phyloP scores from a whole-genome alignment of 2,329 filamentous ascomycete genomes.

The Epichloe sp. region DNA sequence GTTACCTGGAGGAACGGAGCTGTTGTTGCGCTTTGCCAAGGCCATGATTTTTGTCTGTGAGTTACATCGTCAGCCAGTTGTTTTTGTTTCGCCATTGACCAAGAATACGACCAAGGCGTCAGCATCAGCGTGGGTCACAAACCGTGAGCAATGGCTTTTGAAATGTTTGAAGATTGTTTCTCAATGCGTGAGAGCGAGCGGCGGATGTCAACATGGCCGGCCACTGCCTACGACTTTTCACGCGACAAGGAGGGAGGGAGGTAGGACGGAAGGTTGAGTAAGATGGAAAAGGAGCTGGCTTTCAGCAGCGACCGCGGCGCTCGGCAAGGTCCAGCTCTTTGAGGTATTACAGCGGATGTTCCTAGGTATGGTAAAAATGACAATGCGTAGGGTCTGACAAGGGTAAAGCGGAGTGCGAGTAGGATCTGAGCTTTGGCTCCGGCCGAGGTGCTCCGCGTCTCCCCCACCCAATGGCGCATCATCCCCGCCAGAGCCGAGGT shows the following conservation, averaged over 20 bases:
- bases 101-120: background rate
- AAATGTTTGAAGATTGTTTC: constrained; percentile 21
- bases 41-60: constrained; percentile 32
- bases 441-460: background rate
- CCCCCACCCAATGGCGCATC: background rate
- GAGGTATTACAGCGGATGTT: background rate
- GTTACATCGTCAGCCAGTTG: background rate
- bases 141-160: constrained; percentile 10
- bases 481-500: constrained; percentile 3
- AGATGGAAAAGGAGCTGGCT: background rate
- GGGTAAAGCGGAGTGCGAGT: background rate
- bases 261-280: background rate
- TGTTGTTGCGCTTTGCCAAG: constrained; percentile 39
- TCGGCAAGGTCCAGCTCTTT: background rate
- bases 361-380: background rate
- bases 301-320: constrained; percentile 2
- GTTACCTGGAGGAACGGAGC: constrained; percentile 40
- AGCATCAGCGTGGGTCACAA: background rate
- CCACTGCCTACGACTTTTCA: constrained; percentile 1
- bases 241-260: background rate
- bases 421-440: background rate
- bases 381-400: background rate
- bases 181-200: constrained; percentile 19
- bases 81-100: background rate
- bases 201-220: constrained; percentile 23